Evolutionary conservation across 202 grass and related monocot species (phyloP).

Genomic region (Bolboschoenoplectus hybrid): DNA sequence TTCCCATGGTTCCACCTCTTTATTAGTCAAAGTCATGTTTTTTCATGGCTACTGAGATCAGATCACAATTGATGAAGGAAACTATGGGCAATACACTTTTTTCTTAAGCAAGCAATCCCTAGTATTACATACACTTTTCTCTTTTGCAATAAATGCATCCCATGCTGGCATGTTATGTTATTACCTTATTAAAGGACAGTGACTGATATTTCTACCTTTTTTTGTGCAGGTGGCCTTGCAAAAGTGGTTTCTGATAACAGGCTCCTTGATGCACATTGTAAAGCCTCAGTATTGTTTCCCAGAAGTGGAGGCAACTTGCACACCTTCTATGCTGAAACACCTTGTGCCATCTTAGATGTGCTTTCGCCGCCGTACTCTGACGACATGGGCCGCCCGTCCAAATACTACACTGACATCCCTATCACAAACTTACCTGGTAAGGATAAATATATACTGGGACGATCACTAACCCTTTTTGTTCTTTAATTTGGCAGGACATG

Average conservation of each 20-base stretch:
- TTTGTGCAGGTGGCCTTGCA: conserved; percentile 57
- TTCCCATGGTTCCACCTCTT: neutral
- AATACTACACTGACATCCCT: conserved; percentile 57
- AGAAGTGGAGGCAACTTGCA: conserved; percentile 82
- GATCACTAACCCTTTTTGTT: neutral
- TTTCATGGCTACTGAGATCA: neutral
- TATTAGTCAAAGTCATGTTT: neutral
- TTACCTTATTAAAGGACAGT: neutral
- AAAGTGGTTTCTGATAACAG: conserved; percentile 57
- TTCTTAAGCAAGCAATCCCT: neutral
- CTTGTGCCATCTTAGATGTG: conserved; percentile 84
- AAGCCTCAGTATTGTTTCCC: conserved; percentile 73
- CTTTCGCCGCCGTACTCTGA: conserved; percentile 80
- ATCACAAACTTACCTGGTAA: conserved; percentile 60
- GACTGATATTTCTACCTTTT: neutral
- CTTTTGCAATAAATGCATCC: neutral
- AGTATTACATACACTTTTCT: neutral
- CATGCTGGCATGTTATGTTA: neutral
- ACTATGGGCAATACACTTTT: neutral
- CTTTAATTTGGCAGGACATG: neutral
- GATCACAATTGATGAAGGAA: conserved; percentile 1
- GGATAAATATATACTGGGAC: neutral
- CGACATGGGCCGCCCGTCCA: conserved; percentile 56
- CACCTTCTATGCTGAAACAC: conserved; percentile 73
- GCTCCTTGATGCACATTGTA: conserved; percentile 53